A percentile compares a stretch with the other conserved stretches of the same genome.
Conservation (phyloP, 2,329 filamentous ascomycete species). For the Daldinia eschscholtzii region DNA sequence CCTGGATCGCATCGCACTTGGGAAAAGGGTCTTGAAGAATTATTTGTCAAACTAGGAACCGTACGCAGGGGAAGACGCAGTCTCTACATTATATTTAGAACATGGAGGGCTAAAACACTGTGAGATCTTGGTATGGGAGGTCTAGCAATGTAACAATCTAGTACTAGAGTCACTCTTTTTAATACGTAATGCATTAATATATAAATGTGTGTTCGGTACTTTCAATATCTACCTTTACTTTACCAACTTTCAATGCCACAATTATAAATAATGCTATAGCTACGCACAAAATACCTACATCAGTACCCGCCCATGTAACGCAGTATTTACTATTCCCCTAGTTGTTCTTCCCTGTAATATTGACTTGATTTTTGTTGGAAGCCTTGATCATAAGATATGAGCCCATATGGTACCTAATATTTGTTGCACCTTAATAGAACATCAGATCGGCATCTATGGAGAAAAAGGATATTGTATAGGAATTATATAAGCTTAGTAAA, state of each 20-base stretch:
- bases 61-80: too few relatives aligned
- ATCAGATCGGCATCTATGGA: not conserved
- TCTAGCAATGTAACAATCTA: too few relatives aligned
- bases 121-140: too few relatives aligned
- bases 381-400: not conserved
- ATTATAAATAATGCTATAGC: too few relatives aligned
- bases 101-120: too few relatives aligned
- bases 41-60: not conserved
- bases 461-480: not conserved
- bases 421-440: not conserved
- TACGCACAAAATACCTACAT: not conserved
- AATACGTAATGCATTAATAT: too few relatives aligned
- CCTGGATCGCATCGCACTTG: not conserved
- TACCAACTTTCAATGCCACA: not conserved
- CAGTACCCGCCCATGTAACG: not conserved
- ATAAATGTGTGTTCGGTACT: too few relatives aligned
- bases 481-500: not conserved
- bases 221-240: not conserved
- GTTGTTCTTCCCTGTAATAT: not conserved
- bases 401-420: not conserved
- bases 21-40: not conserved
- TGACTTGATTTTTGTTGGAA: not conserved
- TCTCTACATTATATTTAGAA: too few relatives aligned
- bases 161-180: too few relatives aligned
- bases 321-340: not conserved